Evolutionary conservation across 108 stramenopile genomes (phyloP).

Genomic region (Hondaea fermentalgiana): DNA sequence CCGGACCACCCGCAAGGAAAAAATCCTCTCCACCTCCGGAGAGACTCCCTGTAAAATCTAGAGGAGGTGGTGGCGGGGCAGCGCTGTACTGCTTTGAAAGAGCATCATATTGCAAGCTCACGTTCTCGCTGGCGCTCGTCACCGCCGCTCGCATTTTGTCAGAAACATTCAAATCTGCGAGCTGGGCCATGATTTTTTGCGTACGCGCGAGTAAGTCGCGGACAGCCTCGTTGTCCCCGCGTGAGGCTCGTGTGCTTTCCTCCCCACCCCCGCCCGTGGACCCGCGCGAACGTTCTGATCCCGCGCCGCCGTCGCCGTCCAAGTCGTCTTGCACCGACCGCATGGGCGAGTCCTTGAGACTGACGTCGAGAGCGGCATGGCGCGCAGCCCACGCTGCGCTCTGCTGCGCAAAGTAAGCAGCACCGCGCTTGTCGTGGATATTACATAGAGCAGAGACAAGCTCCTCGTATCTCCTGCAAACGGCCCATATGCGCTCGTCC

Average conservation of each 20-base stretch:
- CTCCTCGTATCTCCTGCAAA: constrained; percentile 63
- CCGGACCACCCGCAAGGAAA: background rate
- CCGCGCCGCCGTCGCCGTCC: background rate
- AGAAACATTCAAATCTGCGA: background rate
- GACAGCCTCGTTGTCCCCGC: background rate
- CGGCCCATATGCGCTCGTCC: constrained; percentile 74
- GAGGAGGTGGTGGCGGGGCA: background rate
- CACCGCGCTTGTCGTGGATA: constrained; percentile 61
- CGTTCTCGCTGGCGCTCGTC: background rate
- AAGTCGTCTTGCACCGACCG: background rate
- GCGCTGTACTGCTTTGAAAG: background rate
- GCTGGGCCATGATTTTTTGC: background rate
- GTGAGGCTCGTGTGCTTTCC: too few relatives aligned
- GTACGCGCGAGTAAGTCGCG: background rate
- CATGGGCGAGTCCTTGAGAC: background rate
- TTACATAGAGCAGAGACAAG: constrained; percentile 65
- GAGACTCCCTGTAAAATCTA: background rate
- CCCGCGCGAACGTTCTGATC: too few relatives aligned
- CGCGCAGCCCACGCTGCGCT: background rate
- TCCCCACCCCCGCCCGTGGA: too few relatives aligned
- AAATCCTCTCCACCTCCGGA: background rate
- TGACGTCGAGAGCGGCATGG: background rate
- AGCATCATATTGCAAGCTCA: background rate
- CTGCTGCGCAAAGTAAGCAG: constrained; percentile 46
- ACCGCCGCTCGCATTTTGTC: background rate